These are phyloP conservation scores for Xylariaceae sp. DNA, from an alignment of 2,329 filamentous ascomycete genomes.

Conservation along the genomic window DNA sequence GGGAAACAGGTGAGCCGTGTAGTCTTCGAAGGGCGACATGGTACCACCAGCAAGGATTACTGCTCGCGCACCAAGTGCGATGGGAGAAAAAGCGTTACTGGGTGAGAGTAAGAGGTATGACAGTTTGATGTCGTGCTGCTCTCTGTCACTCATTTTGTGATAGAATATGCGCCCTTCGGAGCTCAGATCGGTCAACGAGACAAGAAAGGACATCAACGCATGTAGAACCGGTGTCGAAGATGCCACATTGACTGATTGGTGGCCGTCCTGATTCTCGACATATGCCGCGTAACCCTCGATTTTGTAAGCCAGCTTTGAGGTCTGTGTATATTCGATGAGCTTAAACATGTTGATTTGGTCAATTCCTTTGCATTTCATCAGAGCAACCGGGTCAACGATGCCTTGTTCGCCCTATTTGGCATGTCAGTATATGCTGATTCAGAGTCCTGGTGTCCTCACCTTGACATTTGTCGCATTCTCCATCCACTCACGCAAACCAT, in stretches of 20 bases:
- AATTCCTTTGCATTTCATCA: constrained; percentile 79
- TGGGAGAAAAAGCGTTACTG: constrained; percentile 83
- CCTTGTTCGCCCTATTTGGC: constrained; percentile 52
- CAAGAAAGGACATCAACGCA: constrained; percentile 59
- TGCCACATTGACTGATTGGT: constrained; percentile 21
- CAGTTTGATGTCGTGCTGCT: constrained; percentile 52
- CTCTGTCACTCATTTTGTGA: constrained; percentile 39
- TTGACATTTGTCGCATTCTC: constrained; percentile 47
- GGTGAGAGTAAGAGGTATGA: constrained; percentile 89
- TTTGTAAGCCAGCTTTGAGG: constrained; percentile 90
- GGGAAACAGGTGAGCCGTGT: constrained; percentile 79
- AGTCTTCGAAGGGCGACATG: constrained; percentile 96
- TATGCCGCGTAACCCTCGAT: constrained; percentile 82
- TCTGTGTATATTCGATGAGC: constrained; percentile 79
- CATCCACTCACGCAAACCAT: constrained; percentile 70
- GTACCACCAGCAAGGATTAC: constrained; percentile 92
- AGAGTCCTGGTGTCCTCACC: constrained; percentile 31
- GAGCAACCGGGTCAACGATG: constrained; percentile 63
- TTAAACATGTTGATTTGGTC: constrained; percentile 96
- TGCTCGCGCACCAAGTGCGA: constrained; percentile 78
- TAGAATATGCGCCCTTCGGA: constrained; percentile 65
- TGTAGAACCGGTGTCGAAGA: constrained; percentile 53
- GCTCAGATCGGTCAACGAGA: constrained; percentile 82
- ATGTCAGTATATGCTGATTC: constrained; percentile 9
- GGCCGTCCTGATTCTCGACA: constrained; percentile 43